phyloP scores from a whole-genome alignment of 768 basidiomycete species.

The Paxillus rubicundulus region DNA sequence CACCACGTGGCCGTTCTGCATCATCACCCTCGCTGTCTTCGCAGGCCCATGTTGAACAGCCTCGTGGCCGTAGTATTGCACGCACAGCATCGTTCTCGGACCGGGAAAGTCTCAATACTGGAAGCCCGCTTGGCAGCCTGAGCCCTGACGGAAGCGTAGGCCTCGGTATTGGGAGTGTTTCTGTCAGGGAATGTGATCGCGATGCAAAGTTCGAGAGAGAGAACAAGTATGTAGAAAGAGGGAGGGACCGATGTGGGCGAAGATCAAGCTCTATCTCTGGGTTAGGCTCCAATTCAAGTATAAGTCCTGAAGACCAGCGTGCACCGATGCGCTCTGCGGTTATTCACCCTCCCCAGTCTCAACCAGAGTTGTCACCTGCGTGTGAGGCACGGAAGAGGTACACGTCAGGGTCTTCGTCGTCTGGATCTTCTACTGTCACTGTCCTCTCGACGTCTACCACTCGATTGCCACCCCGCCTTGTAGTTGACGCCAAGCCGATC shows the following conservation, averaged over 20 bases:
- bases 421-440: constrained; percentile 27
- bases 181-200: constrained; percentile 35
- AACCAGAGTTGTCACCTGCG: constrained; percentile 5
- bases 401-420: constrained; percentile 20
- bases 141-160: constrained; percentile 38
- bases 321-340: background rate
- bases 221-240: constrained; percentile 19
- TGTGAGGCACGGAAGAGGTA: constrained; percentile 15
- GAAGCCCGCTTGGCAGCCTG: constrained; percentile 37
- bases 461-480: constrained; percentile 26
- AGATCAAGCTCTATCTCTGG: constrained; percentile 22
- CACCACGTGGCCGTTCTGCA: constrained; percentile 27
- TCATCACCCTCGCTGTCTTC: constrained; percentile 35
- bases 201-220: constrained; percentile 25
- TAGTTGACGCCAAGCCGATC: constrained; percentile 29
- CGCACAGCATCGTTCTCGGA: constrained; percentile 58
- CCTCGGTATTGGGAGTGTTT: constrained; percentile 31
- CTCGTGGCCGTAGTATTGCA: constrained; percentile 54
- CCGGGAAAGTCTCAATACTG: constrained; percentile 38
- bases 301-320: constrained; percentile 28
- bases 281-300: constrained; percentile 38
- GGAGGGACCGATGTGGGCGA: constrained; percentile 29
- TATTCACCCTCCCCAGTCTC: constrained; percentile 2
- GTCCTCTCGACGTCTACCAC: constrained; percentile 8
- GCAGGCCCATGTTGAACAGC: constrained; percentile 29